phyloP scores from a whole-genome alignment of 352 stramenopile genomes.

The Globisporangium emineosum region DNA sequence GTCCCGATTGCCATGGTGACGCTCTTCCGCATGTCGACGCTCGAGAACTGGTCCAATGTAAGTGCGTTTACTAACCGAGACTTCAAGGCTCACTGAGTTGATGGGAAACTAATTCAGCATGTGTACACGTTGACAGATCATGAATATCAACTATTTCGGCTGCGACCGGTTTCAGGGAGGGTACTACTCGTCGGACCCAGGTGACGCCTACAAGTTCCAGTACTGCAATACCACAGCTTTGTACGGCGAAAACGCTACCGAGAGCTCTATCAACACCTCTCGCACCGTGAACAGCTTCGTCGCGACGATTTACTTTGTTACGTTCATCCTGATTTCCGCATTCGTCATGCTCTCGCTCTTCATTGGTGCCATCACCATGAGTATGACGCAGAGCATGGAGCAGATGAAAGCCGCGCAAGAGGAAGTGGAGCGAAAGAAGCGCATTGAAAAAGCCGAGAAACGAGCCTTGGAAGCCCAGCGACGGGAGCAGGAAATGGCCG shows the following conservation, averaged over 20 bases:
- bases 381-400: slow-evolving; percentile 89
- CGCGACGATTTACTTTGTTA: slow-evolving; percentile 77
- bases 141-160: slow-evolving; percentile 83
- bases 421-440: slow-evolving; percentile 55
- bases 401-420: slow-evolving; percentile 78
- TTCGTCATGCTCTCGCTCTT: slow-evolving; percentile 91
- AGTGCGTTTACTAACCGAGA: slow-evolving; percentile 10
- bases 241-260: slow-evolving; percentile 49
- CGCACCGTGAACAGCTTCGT: slow-evolving; percentile 54
- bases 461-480: slow-evolving; percentile 47
- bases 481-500: slow-evolving; percentile 36
- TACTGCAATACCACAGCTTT: slow-evolving; percentile 64
- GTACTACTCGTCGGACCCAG: slow-evolving; percentile 54
- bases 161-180: slow-evolving; percentile 63
- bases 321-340: slow-evolving; percentile 85
- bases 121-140: slow-evolving; percentile 38
- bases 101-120: background rate
- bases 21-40: slow-evolving; percentile 80
- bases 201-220: slow-evolving; percentile 34
- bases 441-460: slow-evolving; percentile 55
- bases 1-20: slow-evolving; percentile 80
- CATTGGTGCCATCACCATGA: slow-evolving; percentile 90
- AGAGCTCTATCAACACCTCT: slow-evolving; percentile 27
- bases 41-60: slow-evolving; percentile 80
- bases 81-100: background rate